phyloP scores from a whole-genome alignment of 2,329 filamentous ascomycete species.

The Plectosphaerella plurivora region DNA sequence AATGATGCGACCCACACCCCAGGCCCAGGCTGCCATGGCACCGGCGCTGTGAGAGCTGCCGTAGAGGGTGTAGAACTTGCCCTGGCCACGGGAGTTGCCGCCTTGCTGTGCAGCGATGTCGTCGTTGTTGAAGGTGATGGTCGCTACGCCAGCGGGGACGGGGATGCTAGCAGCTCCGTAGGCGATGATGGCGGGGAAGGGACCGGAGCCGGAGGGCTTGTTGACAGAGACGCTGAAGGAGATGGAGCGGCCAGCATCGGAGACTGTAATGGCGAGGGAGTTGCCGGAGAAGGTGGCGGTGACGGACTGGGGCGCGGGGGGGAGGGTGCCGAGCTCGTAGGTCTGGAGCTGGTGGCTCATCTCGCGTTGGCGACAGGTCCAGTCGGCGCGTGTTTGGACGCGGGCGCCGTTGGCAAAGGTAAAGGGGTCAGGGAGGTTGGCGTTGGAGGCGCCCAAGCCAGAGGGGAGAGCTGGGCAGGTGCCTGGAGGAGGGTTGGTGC shows the following conservation, averaged over 20 bases:
- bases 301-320: constrained; percentile 25
- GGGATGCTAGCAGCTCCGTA: constrained; percentile 39
- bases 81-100: constrained; percentile 37
- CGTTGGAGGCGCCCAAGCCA: constrained; percentile 6
- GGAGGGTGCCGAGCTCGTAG: constrained; percentile 32
- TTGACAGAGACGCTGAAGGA: constrained; percentile 24
- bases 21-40: constrained; percentile 45
- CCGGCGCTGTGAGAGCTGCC: constrained; percentile 38
- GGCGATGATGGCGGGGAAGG: constrained; percentile 44
- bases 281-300: constrained; percentile 25
- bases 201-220: constrained; percentile 24
- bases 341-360: constrained; percentile 29
- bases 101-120: constrained; percentile 31
- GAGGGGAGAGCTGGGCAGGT: constrained; percentile 6
- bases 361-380: constrained; percentile 34
- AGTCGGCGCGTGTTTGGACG: constrained; percentile 31
- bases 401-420: constrained; percentile 28
- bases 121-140: constrained; percentile 44
- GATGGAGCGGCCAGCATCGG: constrained; percentile 24
- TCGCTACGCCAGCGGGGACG: constrained; percentile 38
- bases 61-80: constrained; percentile 45
- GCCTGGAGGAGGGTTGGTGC: neutral
- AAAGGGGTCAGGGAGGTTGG: constrained; percentile 28
- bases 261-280: constrained; percentile 28
- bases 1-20: constrained; percentile 43